A percentile compares a stretch with the other conserved stretches of the same genome.
Evolutionary conservation across 345 rosid genomes (phyloP).

Genomic region (Capsella bursapastoris): DNA sequence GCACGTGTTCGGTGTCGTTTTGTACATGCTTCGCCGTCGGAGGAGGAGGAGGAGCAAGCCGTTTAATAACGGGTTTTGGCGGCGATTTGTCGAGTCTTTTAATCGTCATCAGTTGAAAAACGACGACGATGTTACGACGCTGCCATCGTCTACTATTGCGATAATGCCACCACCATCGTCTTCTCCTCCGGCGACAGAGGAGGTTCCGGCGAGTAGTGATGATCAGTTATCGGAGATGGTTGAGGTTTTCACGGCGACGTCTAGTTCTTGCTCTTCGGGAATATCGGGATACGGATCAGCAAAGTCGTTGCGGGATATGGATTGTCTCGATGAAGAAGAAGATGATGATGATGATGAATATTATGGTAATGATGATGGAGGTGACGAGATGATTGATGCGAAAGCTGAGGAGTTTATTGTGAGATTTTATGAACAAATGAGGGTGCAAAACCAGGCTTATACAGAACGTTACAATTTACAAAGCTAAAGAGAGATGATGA

Average conservation of each 20-base stretch:
- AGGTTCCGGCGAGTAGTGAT: conserved; percentile 1
- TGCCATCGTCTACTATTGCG: conserved; percentile 3
- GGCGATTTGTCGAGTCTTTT: conserved; percentile 51
- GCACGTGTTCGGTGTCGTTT: conserved; percentile 50
- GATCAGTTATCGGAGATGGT: conserved; percentile 39
- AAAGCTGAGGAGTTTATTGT: conserved; percentile 77
- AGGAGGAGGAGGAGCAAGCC: conserved; percentile 41
- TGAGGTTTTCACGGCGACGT: conserved; percentile 46
- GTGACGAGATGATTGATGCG: conserved; percentile 71
- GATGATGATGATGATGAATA: conserved; percentile 26
- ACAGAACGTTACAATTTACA: conserved; percentile 33
- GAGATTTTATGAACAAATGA: conserved; percentile 67
- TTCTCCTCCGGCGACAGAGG: conserved; percentile 17
- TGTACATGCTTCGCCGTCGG: conserved; percentile 50
- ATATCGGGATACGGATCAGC: conserved; percentile 58
- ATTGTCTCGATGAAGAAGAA: conserved; percentile 28
- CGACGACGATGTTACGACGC: conserved; percentile 18
- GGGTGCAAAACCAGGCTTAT: conserved; percentile 50
- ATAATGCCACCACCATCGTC: background rate
- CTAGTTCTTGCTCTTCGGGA: conserved; percentile 31
- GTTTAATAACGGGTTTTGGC: conserved; percentile 43
- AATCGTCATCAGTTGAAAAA: conserved; percentile 43
- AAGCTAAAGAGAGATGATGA: conserved; percentile 20
- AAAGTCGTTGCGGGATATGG: conserved; percentile 42
- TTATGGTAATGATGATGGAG: conserved; percentile 37